These are phyloP conservation scores for Ophiostoma populinum DNA, from an alignment of 2,329 filamentous ascomycete species.

Conservation along the genomic window DNA sequence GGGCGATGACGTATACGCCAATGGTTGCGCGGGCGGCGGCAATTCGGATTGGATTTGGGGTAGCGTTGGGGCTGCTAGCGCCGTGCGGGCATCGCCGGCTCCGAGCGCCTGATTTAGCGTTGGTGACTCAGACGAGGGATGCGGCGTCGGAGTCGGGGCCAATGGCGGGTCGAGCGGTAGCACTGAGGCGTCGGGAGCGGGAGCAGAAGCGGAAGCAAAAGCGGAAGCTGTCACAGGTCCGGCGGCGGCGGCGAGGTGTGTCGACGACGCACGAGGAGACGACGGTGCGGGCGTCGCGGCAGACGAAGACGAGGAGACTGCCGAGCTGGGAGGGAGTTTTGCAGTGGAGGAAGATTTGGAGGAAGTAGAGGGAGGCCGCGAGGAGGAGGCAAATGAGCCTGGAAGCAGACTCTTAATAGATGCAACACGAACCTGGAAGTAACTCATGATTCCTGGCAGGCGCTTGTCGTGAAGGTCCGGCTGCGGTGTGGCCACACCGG, in stretches of 20 bases:
- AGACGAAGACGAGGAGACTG: constrained; percentile 3
- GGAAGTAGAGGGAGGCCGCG: constrained; percentile 17
- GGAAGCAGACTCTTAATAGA: constrained; percentile 38
- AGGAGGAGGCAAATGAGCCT: constrained; percentile 22
- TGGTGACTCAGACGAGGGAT: too few species aligned
- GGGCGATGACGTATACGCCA: background rate
- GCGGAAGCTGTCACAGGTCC: too few species aligned
- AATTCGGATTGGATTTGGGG: too few species aligned
- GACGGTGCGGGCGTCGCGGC: constrained; percentile 12
- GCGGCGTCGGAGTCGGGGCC: too few species aligned
- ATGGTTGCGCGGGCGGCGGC: constrained; percentile 12
- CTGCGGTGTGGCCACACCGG: constrained; percentile 80
- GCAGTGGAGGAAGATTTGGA: constrained; percentile 7
- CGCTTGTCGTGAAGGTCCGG: constrained; percentile 91
- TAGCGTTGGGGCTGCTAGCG: too few species aligned
- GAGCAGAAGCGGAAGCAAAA: too few species aligned
- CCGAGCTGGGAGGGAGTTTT: constrained; percentile 12
- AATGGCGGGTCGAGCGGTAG: too few species aligned
- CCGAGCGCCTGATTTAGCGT: too few species aligned
- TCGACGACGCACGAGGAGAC: constrained; percentile 11
- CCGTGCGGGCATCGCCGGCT: too few species aligned
- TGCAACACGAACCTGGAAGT: constrained; percentile 97
- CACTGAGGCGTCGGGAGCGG: too few species aligned
- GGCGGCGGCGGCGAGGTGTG: constrained; percentile 1
- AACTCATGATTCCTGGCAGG: constrained; percentile 88